Evolutionary conservation across 257 asterid genomes (phyloP), one percentile per base, ranked within the genome.

Genomic region (Solanum piurae): DNA sequence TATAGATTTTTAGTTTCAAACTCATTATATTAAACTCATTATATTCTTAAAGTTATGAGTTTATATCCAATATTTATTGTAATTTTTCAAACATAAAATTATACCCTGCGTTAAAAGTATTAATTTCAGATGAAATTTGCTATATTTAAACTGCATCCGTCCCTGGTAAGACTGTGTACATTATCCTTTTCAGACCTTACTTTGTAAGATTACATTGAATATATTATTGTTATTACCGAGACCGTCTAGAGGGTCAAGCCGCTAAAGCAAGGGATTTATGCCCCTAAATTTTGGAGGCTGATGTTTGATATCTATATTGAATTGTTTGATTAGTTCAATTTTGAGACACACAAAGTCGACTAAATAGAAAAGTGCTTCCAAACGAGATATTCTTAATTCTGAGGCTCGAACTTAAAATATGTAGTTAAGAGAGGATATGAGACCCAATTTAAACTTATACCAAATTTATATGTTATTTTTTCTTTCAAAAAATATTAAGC

Each of bases 161-260:
- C 29, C 4, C 0, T 60, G 3, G 3, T 23, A 60, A 60, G 3
- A 9, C 3, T 23, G 6, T 1, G 25, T 60, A 4, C 1, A 60
- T 0, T 5, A 5, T 25, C 18, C 0, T 12, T 66, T 12, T 64
- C 7, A 6, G 0, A 66, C 1, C 2, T 3, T 2, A 68, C 0
- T 66, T 27, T 68, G 5, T 13, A 7, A 6, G 5, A 68, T 68
- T 12, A 68, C 21, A 27, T 1, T 12, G 23, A 5, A 27, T 29
- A 68, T 29, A 68, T 29, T 13, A 0, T 68, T 13, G 5, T 29
- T 68, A 5, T 68, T 68, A 21, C 0, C 6, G 5, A 1, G 3
- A 1, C 7, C 3, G 0, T 10, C 3, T 1, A 21, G 7, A 23
- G 7, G 29, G 13, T 60, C 27, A 60, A 4, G 29, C 13, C 25